phyloP scores from a whole-genome alignment of 2,329 filamentous ascomycete genomes.

The Elsinoe perseae region DNA sequence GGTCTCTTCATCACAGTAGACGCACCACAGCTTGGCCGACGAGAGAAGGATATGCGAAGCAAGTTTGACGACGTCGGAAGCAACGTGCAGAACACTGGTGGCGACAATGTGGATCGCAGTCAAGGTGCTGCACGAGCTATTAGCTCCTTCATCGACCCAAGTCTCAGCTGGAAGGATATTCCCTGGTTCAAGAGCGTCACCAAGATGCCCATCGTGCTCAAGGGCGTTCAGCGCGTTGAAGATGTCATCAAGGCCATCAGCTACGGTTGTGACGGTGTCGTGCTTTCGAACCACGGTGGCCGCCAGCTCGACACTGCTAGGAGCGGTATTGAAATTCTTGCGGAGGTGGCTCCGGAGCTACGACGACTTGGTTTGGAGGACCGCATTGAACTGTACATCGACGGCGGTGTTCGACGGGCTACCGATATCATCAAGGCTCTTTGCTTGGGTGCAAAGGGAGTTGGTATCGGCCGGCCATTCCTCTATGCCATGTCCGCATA shows the following conservation, averaged over 20 bases:
- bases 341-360: conserved; percentile 86
- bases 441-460: conserved; percentile 82
- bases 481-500: conserved; percentile 94
- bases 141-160: conserved; percentile 91
- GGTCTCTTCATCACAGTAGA: conserved; percentile 98
- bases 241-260: conserved; percentile 74
- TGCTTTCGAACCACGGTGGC: conserved; percentile 92
- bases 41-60: conserved; percentile 95
- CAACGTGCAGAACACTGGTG: conserved; percentile 63
- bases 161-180: conserved; percentile 79
- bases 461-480: conserved; percentile 91
- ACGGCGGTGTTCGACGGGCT: conserved; percentile 81
- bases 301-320: conserved; percentile 88
- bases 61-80: conserved; percentile 69
- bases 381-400: conserved; percentile 72
- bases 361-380: conserved; percentile 64
- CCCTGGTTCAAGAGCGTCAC: conserved; percentile 88
- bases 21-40: conserved; percentile 84
- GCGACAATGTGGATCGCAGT: conserved; percentile 68
- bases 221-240: conserved; percentile 93
- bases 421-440: conserved; percentile 95
- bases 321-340: conserved; percentile 80
- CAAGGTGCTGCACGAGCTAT: conserved; percentile 94
- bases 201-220: conserved; percentile 89
- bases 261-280: conserved; percentile 75